Conservation (phyloP, 1,284 basidiomycete species). For the Peniophora sp. region DNA sequence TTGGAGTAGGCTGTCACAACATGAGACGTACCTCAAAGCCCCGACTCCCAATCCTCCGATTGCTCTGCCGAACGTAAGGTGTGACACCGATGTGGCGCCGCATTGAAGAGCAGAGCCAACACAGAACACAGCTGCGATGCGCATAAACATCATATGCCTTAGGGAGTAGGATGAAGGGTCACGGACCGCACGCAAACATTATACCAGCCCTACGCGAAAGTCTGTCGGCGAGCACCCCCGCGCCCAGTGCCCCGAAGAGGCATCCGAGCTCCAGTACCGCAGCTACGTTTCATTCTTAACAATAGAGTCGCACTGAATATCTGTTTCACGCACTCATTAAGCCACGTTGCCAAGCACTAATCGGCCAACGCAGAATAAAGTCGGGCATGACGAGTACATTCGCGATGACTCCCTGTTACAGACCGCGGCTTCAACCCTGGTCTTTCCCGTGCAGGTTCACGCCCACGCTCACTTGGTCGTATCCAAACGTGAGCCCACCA, state of each 20-base stretch:
- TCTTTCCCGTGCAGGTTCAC: too few species aligned
- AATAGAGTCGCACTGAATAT: background rate
- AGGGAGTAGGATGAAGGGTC: background rate
- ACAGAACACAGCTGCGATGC: slow-evolving; percentile 52
- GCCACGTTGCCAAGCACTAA: slow-evolving; percentile 66
- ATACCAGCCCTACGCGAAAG: slow-evolving; percentile 64
- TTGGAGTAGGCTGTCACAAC: background rate
- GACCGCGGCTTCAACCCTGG: too few species aligned
- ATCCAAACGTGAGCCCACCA: slow-evolving; percentile 73
- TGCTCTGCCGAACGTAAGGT: slow-evolving; percentile 60
- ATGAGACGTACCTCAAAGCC: slow-evolving; percentile 47
- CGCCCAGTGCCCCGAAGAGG: slow-evolving; percentile 57
- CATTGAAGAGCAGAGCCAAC: slow-evolving; percentile 66
- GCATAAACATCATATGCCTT: slow-evolving; percentile 1
- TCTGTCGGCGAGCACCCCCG: slow-evolving; percentile 61
- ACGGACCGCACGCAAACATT: slow-evolving; percentile 56
- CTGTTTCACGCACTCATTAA: slow-evolving; percentile 53
- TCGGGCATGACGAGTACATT: slow-evolving; percentile 80
- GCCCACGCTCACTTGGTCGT: slow-evolving; percentile 22
- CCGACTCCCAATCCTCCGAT: slow-evolving; percentile 77
- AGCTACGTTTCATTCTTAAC: slow-evolving; percentile 31
- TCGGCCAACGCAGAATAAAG: slow-evolving; percentile 57
- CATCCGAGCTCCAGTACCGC: slow-evolving; percentile 73
- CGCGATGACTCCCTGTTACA: slow-evolving; percentile 48
- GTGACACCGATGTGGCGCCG: slow-evolving; percentile 43